Percentiles rank a stretch among this genome's conserved stretches.
phyloP scores from a whole-genome alignment of 1,139 yeast species.

The Lodderomyces orthopsilosis region DNA sequence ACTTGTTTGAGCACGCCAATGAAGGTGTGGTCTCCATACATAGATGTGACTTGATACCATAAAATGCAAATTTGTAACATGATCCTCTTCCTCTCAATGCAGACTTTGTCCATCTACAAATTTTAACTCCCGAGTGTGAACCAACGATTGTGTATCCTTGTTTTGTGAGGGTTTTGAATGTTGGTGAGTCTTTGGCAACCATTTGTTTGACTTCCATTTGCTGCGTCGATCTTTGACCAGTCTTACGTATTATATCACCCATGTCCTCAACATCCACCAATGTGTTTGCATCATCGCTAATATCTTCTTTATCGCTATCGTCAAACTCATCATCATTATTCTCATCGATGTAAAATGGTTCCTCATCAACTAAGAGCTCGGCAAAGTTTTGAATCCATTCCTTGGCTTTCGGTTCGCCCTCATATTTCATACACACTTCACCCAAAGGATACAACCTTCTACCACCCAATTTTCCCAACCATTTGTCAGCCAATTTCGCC shows the following conservation, averaged over 20 bases:
- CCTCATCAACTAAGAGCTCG: slow-evolving; percentile 63
- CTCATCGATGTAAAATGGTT: slow-evolving; percentile 51
- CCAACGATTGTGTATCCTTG: slow-evolving; percentile 95
- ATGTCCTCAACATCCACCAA: slow-evolving; percentile 84
- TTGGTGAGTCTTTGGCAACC: slow-evolving; percentile 91
- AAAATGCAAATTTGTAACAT: slow-evolving; percentile 88
- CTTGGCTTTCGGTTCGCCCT: slow-evolving; percentile 57
- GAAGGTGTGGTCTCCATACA: slow-evolving; percentile 98
- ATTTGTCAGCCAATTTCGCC: slow-evolving; percentile 70
- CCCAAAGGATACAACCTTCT: slow-evolving; percentile 83
- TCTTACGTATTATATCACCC: slow-evolving; percentile 56
- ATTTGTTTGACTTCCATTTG: slow-evolving; percentile 64
- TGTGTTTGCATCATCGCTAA: slow-evolving; percentile 43
- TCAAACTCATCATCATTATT: slow-evolving; percentile 29
- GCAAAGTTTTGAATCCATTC: slow-evolving; percentile 68
- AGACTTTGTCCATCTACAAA: slow-evolving; percentile 95
- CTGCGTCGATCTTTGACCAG: slow-evolving; percentile 15
- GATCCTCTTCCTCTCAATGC: slow-evolving; percentile 93
- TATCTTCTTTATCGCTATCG: slow-evolving; percentile 37
- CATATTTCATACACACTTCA: slow-evolving; percentile 75
- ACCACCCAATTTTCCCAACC: slow-evolving; percentile 80
- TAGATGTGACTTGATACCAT: slow-evolving; percentile 84
- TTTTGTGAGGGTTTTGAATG: slow-evolving; percentile 81
- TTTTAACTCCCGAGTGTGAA: slow-evolving; percentile 91
- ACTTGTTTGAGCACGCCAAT: slow-evolving; percentile 87